phyloP scores from a whole-genome alignment of 2,329 filamentous ascomycete species.

The Pleomassaria siparia region DNA sequence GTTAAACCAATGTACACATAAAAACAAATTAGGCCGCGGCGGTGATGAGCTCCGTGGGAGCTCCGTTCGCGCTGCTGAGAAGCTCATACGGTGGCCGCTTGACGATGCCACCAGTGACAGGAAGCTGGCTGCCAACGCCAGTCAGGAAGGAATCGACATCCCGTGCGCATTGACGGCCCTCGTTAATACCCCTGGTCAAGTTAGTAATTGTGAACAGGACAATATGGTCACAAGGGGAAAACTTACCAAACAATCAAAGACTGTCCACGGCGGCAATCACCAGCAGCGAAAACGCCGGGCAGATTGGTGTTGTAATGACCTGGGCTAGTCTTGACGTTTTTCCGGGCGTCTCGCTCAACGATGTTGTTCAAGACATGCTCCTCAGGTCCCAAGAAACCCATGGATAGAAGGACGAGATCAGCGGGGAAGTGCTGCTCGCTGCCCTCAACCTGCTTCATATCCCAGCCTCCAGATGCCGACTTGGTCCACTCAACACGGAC shows the following conservation, averaged over 20 bases:
- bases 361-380: conserved; percentile 82
- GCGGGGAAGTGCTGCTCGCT: conserved; percentile 96
- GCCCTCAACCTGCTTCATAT: conserved; percentile 96
- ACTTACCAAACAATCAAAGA: conserved; percentile 93
- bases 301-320: conserved; percentile 89
- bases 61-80: conserved; percentile 48
- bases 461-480: conserved; percentile 85
- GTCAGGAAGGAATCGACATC: conserved; percentile 90
- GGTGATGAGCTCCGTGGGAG: conserved; percentile 42
- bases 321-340: conserved; percentile 92
- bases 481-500: conserved; percentile 96
- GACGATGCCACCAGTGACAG: conserved; percentile 89
- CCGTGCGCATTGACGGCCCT: conserved; percentile 88
- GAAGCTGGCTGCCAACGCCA: conserved; percentile 71
- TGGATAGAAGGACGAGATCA: conserved; percentile 89
- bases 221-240: conserved; percentile 6
- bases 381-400: conserved; percentile 96
- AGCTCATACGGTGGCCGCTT: conserved; percentile 78
- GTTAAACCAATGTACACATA: not conserved
- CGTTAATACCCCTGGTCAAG: conserved; percentile 80
- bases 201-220: conserved; percentile 39
- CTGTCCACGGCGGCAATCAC: conserved; percentile 92
- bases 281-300: conserved; percentile 86
- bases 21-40: conserved; percentile 33
- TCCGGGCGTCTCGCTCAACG: conserved; percentile 86